Evolutionary conservation across 805 yeast species (phyloP), one percentile per base, ranked within the genome.

Genomic region (Candida multigemmis): DNA sequence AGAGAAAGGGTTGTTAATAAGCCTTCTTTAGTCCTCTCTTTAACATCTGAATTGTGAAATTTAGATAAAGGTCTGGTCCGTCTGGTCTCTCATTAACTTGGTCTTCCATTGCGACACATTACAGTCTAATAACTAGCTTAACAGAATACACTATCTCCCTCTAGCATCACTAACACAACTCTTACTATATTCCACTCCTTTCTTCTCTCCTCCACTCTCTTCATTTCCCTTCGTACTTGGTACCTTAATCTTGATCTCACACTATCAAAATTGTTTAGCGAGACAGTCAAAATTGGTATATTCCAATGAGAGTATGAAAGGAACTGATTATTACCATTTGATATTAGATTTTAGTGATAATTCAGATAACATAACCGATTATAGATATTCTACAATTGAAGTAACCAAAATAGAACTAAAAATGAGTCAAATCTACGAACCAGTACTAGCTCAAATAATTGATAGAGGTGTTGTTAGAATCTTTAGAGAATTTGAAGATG

Each of bases 381-480:
- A 58, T 35, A 32, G 67, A 22, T 26, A 32, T 23, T 55, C 65
- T 1, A 27, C 32, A 11, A 38, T 61, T 23, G 37, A 46, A 18
- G 41, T 60, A 17, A 45, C 51, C 12, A 32, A 40, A 9, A 43
- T 57, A 16, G 52, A 53, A 25, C 36, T 25, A 32, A 27, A 34
- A 21, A 35, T 40, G 39, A 27, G 25, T 12, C 60, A 54, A n/a
- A 38, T 36, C 8, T 32, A 41, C n/a, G 68, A 59, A 41, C 76
- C 79, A 1, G 48, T 78, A 14, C 65, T 60, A 38, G 89, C 89
- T 4, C 64, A 64, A 31, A 67, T 72, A 40, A 42, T 81, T 27
- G 94, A 94, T 1, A 59, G 73, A 29, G 95, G 95, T 0, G 74
- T 79, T 5, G 72, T 85, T 6, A 60, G 82, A 23, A 55, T 85